Conservation (phyloP, 78 protist genomes). For the Paratrimastix pyriformis region DNA sequence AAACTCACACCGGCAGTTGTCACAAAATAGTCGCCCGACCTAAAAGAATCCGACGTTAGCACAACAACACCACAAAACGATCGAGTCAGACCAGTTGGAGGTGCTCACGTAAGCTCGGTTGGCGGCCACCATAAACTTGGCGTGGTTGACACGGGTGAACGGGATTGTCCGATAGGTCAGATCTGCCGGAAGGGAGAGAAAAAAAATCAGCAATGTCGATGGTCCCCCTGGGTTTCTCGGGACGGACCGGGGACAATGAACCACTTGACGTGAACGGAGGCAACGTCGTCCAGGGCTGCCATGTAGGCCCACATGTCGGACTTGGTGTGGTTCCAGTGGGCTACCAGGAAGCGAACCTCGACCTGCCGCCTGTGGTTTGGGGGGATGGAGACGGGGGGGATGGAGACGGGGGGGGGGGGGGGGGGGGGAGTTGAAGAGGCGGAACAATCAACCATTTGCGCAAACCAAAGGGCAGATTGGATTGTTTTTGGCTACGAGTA, state of each 20-base stretch:
- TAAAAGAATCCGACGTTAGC: no score
- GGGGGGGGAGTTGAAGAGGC: no score
- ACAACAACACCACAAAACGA: no score
- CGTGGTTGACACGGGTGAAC: conserved; percentile 71
- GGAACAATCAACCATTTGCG: no score
- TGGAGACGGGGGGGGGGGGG: no score
- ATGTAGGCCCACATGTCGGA: not conserved
- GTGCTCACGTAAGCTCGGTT: conserved; percentile 42
- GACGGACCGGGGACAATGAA: not conserved
- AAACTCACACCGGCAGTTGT: conserved; percentile 4
- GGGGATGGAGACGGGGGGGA: no score
- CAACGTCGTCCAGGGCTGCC: not conserved
- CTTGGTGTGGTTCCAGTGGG: conserved; percentile 60
- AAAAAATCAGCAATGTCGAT: no score
- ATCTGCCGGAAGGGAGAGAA: no score
- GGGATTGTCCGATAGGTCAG: conserved; percentile 24
- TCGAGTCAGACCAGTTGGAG: conserved; percentile 54
- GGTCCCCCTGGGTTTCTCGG: no score
- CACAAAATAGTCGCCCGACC: not conserved
- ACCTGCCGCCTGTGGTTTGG: conserved; percentile 43
- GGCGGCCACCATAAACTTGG: conserved; percentile 71
- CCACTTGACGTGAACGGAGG: not conserved
- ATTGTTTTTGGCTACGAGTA: no score
- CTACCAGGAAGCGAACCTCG: conserved; percentile 42
- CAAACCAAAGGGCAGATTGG: no score